phyloP scores from a whole-genome alignment of 2,329 filamentous ascomycete genomes.

The Cordyceps farinosa region DNA sequence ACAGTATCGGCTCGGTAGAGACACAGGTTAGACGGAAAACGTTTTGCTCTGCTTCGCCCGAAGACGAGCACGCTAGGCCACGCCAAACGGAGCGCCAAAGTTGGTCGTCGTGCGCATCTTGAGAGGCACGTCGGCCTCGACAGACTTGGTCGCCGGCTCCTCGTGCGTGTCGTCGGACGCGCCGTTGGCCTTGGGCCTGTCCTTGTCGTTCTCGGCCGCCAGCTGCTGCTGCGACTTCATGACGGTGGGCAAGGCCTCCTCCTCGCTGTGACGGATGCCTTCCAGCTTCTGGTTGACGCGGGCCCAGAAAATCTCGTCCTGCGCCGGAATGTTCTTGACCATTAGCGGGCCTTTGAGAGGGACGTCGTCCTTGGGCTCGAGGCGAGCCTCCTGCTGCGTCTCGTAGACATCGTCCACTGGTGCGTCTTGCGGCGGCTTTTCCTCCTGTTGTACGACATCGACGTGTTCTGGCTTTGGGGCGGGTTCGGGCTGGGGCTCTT shows the following conservation, averaged over 20 bases:
- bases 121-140: conserved; percentile 43
- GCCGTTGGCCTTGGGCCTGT: conserved; percentile 6
- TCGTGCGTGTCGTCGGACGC: conserved; percentile 18
- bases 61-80: conserved; percentile 23
- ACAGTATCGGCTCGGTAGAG: too few species aligned
- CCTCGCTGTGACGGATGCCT: conserved; percentile 44
- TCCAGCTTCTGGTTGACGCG: conserved; percentile 50
- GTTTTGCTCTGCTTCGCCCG: not conserved
- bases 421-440: not conserved
- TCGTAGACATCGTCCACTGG: not conserved
- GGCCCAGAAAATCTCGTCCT: conserved; percentile 53
- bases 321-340: conserved; percentile 52
- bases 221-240: conserved; percentile 26
- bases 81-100: conserved; percentile 46
- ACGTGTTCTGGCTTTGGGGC: not conserved
- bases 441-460: not conserved
- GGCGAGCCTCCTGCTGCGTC: conserved; percentile 26
- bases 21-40: not conserved
- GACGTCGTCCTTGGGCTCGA: conserved; percentile 43
- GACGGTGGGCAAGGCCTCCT: conserved; percentile 46
- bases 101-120: conserved; percentile 44
- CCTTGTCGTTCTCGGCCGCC: conserved; percentile 24
- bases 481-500: not conserved
- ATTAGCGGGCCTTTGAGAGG: conserved; percentile 51
- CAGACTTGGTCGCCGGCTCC: conserved; percentile 23